These are phyloP conservation scores for Serendipita sp. DNA, from an alignment of 768 basidiomycete species.

Conservation along the genomic window DNA sequence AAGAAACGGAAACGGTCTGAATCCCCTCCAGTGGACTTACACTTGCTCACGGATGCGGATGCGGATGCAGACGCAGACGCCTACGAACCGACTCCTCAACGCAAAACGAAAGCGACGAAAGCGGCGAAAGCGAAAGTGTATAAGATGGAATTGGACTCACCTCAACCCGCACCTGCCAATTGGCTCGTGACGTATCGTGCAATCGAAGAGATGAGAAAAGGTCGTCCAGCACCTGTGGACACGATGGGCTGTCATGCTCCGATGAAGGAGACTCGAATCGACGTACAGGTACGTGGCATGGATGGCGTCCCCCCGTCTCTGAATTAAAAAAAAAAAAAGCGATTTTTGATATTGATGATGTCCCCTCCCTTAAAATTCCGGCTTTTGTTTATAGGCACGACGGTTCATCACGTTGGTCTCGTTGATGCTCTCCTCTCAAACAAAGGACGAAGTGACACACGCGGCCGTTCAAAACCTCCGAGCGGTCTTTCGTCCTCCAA, in stretches of 20 bases:
- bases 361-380: neutral
- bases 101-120: neutral
- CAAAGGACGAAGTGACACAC: constrained; percentile 79
- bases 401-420: constrained; percentile 79
- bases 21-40: too few species aligned
- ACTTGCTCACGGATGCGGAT: too few species aligned
- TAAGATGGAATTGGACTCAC: constrained; percentile 34
- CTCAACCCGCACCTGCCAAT: constrained; percentile 47
- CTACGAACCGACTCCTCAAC: too few species aligned
- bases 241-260: constrained; percentile 64
- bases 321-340: too few species aligned
- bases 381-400: constrained; percentile 35
- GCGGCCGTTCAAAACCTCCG: constrained; percentile 65
- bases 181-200: constrained; percentile 58
- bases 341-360: too few species aligned
- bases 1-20: too few species aligned
- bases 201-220: constrained; percentile 61
- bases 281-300: constrained; percentile 14
- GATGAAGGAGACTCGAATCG: constrained; percentile 44
- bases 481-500: constrained; percentile 25
- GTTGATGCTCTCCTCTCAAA: constrained; percentile 90
- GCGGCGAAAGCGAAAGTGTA: constrained; percentile 42
- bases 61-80: too few species aligned
- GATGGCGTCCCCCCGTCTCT: too few species aligned
- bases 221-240: constrained; percentile 72